phyloP scores from a whole-genome alignment of 176 grass and related monocot species.

The Canna indica region DNA sequence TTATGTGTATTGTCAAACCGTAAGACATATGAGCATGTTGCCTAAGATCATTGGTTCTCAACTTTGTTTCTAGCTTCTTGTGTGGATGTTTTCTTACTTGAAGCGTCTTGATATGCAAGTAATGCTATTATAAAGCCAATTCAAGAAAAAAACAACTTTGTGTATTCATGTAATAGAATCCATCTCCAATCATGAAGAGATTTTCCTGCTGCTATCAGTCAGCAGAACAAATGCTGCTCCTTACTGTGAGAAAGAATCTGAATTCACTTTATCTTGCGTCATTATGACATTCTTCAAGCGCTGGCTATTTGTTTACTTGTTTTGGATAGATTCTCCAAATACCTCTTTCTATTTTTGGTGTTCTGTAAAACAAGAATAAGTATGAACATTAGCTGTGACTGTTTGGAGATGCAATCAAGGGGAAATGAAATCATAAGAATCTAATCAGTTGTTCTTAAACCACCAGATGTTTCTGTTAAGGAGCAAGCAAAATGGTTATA shows the following conservation, averaged over 20 bases:
- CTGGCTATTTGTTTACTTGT: background rate
- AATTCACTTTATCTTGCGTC: background rate
- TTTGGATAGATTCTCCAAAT: background rate
- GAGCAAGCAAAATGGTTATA: too few species aligned
- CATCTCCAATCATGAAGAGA: background rate
- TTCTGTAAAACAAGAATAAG: background rate
- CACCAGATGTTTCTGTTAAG: too few species aligned
- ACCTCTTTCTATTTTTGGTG: background rate
- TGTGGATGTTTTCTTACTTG: too few species aligned
- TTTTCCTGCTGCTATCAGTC: background rate
- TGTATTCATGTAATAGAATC: background rate
- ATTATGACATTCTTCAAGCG: background rate
- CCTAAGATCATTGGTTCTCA: too few species aligned
- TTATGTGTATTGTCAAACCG: background rate
- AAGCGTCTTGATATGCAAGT: too few species aligned
- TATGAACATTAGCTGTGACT: background rate
- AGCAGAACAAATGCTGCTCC: background rate
- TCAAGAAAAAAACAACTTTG: too few species aligned
- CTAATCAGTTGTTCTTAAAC: background rate
- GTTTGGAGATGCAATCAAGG: background rate
- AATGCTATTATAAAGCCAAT: too few species aligned
- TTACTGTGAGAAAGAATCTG: background rate
- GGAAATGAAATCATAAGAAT: background rate
- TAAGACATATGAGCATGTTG: too few species aligned
- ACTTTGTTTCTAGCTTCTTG: too few species aligned